These are phyloP conservation scores for Sarocladium kiliense DNA, from an alignment of 2,329 filamentous ascomycete species.

Conservation along the genomic window DNA sequence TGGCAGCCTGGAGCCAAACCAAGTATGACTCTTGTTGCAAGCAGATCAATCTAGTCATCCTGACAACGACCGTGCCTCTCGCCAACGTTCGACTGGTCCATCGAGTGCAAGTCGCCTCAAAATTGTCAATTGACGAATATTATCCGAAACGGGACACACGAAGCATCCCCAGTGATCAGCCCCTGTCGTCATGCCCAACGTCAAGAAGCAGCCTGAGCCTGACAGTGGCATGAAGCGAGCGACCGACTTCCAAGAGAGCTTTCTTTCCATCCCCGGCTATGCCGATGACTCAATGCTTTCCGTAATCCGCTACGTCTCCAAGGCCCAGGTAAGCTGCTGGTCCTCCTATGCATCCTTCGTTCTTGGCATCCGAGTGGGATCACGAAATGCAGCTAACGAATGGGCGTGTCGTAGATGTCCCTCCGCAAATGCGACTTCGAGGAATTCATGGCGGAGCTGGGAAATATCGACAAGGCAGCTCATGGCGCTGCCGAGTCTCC, in stretches of 20 bases:
- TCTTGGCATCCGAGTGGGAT: no score
- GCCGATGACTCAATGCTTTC: conserved; percentile 25
- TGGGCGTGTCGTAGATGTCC: not conserved
- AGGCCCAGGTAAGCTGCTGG: conserved; percentile 17
- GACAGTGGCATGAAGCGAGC: conserved; percentile 19
- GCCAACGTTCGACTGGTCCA: not conserved
- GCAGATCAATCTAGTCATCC: not conserved
- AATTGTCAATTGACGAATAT: no score
- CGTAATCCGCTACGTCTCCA: conserved; percentile 19
- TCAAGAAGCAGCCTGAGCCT: not conserved
- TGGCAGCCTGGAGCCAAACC: not conserved
- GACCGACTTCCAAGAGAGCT: conserved; percentile 19
- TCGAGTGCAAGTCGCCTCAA: no score
- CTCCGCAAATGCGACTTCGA: conserved; percentile 8
- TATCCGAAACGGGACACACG: not conserved
- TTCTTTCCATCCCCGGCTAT: conserved; percentile 22
- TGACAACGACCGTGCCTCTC: not conserved
- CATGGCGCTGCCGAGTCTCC: not conserved
- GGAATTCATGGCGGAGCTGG: not conserved
- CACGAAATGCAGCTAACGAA: no score
- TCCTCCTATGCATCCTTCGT: not conserved
- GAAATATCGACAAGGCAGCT: not conserved
- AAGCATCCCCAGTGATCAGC: not conserved
- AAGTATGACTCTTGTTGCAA: not conserved
- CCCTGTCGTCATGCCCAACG: not conserved